phyloP scores from a whole-genome alignment of 2,329 filamentous ascomycete genomes.

The Colletotrichum neosansevieriae region DNA sequence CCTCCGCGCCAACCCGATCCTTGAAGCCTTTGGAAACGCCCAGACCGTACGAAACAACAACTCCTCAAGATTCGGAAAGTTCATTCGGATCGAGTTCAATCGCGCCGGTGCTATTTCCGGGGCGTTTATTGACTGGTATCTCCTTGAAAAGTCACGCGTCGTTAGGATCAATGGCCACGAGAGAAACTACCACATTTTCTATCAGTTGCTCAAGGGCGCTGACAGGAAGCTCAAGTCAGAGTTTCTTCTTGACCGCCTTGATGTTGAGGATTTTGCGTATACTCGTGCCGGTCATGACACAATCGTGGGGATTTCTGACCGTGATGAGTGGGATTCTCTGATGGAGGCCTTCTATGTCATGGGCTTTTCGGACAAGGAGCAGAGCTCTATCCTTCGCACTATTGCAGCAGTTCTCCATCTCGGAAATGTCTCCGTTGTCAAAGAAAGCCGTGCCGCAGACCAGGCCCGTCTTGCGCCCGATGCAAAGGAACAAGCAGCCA shows the following conservation, averaged over 20 bases:
- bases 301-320: conserved; percentile 90
- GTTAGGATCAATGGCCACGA: conserved; percentile 89
- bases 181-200: conserved; percentile 97
- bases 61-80: conserved; percentile 97
- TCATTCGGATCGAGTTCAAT: conserved; percentile 96
- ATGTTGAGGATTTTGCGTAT: conserved; percentile 90
- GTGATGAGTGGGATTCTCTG: conserved; percentile 88
- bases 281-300: conserved; percentile 91
- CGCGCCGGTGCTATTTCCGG: conserved; percentile 90
- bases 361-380: conserved; percentile 90
- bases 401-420: conserved; percentile 93
- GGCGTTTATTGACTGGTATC: conserved; percentile 98
- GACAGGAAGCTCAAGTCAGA: conserved; percentile 78
- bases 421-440: conserved; percentile 89
- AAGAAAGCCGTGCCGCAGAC: conserved; percentile 90
- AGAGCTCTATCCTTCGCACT: conserved; percentile 84
- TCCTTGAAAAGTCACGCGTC: conserved; percentile 97
- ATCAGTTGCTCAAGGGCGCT: conserved; percentile 91
- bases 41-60: conserved; percentile 99
- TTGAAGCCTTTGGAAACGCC: conserved; percentile 98
- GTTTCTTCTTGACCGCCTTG: conserved; percentile 79
- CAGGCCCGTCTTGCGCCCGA: conserved; percentile 87
- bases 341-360: conserved; percentile 96
- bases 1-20: conserved; percentile 92
- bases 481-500: conserved; percentile 79